Evolutionary conservation across 148 eudicot genomes (phyloP).

Genomic region (Tetragonia tetragonoides): DNA sequence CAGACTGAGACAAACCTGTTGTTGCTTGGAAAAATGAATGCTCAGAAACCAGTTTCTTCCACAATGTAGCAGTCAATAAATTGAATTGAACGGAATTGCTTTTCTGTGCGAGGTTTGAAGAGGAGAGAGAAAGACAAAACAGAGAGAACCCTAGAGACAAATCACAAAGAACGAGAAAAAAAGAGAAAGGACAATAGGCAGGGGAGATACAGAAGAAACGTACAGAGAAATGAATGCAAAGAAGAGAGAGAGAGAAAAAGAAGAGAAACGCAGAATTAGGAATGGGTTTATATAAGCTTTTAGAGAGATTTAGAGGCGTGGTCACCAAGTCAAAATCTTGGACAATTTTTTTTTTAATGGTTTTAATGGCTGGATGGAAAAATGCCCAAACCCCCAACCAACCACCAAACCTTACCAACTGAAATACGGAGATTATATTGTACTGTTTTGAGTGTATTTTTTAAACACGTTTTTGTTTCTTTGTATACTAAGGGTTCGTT

Average conservation of each 20-base stretch:
- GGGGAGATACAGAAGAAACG: constrained; percentile 14
- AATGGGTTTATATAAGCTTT: constrained; percentile 32
- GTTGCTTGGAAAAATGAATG: not conserved
- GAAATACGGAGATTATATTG: not conserved
- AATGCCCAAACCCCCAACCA: constrained; percentile 8
- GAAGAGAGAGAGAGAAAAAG: constrained; percentile 22
- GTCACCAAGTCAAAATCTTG: constrained; percentile 34
- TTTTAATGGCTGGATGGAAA: constrained; percentile 3
- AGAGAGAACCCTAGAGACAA: constrained; percentile 33
- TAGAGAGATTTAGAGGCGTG: constrained; percentile 23
- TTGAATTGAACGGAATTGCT: not conserved
- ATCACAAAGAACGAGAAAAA: constrained; percentile 30
- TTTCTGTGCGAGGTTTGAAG: not conserved
- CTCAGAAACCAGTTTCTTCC: not conserved
- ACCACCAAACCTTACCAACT: constrained; percentile 22
- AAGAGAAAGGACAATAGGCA: not conserved
- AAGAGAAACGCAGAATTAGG: not conserved
- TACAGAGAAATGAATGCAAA: constrained; percentile 11
- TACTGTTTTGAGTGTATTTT: not conserved
- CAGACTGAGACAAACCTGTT: constrained; percentile 5
- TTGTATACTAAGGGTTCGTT: not conserved
- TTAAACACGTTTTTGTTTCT: constrained; percentile 14
- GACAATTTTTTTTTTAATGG: not conserved
- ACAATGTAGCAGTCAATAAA: constrained; percentile 1
- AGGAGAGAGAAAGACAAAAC: not conserved